phyloP scores from a whole-genome alignment of 2,329 filamentous ascomycete species.

The Beauveria sp. region DNA sequence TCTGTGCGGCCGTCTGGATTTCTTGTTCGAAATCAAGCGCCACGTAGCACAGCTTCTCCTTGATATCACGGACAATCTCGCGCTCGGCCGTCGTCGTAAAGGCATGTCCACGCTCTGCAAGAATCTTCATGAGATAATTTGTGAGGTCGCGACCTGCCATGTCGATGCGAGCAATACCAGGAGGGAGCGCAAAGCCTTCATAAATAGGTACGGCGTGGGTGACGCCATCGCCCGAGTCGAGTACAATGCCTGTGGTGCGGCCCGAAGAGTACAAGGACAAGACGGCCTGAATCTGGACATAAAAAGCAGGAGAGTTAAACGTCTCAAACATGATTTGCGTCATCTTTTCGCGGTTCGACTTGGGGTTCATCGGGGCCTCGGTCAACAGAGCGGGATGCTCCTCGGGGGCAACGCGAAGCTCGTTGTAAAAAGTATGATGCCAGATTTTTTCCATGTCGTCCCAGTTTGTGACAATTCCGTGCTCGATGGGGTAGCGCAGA shows the following conservation, averaged over 20 bases:
- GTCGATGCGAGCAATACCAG: constrained; percentile 99
- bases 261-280: constrained; percentile 98
- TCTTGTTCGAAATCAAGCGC: constrained; percentile 99
- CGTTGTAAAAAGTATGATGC: constrained; percentile 99
- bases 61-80: constrained; percentile 99
- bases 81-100: constrained; percentile 99
- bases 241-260: constrained; percentile 99
- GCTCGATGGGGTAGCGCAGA: constrained; percentile 98
- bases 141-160: constrained; percentile 99
- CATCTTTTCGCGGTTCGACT: constrained; percentile 99
- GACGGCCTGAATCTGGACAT: constrained; percentile 99
- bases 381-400: constrained; percentile 99
- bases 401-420: constrained; percentile 98
- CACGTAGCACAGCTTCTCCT: constrained; percentile 99
- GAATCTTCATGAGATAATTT: constrained; percentile 99
- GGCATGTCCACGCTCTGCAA: constrained; percentile 97
- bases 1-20: constrained; percentile 99
- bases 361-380: constrained; percentile 99
- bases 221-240: constrained; percentile 99
- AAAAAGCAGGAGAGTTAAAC: constrained; percentile 99
- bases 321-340: constrained; percentile 99
- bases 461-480: constrained; percentile 99
- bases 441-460: constrained; percentile 99
- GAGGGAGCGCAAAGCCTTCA: constrained; percentile 99
- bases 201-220: constrained; percentile 99